These are phyloP conservation scores for Fusarium pseudograminearum DNA, from an alignment of 2,329 filamentous ascomycete genomes.

Conservation along the genomic window DNA sequence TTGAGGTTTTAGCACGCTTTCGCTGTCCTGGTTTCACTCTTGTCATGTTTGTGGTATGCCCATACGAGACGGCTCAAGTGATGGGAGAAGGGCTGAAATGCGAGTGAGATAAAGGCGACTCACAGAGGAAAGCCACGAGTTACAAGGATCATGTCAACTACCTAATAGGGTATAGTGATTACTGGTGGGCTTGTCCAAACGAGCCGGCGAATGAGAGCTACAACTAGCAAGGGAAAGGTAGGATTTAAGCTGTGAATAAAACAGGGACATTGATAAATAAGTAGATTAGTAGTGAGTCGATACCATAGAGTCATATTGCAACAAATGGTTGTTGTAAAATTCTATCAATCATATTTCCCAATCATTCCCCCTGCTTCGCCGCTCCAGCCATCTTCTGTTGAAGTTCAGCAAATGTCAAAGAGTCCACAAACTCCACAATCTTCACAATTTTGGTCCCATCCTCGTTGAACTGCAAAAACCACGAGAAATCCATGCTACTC, in stretches of 20 bases:
- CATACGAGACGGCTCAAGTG: background rate
- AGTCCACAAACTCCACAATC: conserved; percentile 34
- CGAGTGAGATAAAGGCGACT: background rate
- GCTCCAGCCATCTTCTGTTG: background rate
- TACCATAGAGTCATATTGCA: background rate
- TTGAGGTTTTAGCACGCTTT: conserved; percentile 5
- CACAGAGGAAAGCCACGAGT: background rate
- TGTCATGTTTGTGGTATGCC: conserved; percentile 14
- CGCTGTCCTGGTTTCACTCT: conserved; percentile 26
- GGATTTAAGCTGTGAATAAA: background rate
- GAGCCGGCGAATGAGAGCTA: background rate
- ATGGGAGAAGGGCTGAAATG: background rate
- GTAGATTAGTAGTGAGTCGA: too few relatives aligned
- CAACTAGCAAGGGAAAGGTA: too few relatives aligned
- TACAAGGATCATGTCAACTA: background rate
- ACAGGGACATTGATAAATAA: too few relatives aligned
- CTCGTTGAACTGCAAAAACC: conserved; percentile 26
- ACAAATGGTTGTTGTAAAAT: background rate
- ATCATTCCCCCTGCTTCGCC: background rate
- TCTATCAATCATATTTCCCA: too few relatives aligned
- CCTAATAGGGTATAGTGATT: background rate
- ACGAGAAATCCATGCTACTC: conserved; percentile 15
- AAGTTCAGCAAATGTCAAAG: background rate
- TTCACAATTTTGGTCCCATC: conserved; percentile 23
- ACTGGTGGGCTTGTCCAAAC: conserved; percentile 7